Percentiles rank a stretch among this genome's conserved stretches.
phyloP scores from a whole-genome alignment of 176 grass and related monocot genomes.

The Raddia distichophylla region DNA sequence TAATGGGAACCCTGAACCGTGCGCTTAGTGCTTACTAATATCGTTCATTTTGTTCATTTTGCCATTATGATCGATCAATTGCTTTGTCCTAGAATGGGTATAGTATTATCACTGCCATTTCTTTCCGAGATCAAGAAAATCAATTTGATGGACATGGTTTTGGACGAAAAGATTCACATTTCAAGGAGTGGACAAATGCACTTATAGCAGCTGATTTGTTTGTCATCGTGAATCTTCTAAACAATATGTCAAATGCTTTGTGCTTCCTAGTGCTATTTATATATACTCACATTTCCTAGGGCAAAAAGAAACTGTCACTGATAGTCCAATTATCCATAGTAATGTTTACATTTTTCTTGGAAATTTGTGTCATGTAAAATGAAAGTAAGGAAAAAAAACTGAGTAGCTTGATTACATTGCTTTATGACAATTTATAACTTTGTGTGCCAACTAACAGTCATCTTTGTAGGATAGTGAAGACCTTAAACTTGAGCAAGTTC shows the following conservation, averaged over 20 bases:
- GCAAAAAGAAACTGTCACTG: background rate
- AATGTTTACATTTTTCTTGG: background rate
- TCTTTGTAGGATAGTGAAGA: slow-evolving; percentile 61
- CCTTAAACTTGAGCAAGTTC: slow-evolving; percentile 58
- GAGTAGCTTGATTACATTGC: background rate
- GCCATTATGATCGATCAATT: background rate
- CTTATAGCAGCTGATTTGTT: background rate
- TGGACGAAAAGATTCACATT: background rate
- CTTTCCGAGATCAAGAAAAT: background rate
- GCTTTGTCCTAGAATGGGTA: background rate
- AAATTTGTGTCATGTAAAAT: background rate
- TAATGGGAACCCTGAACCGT: background rate
- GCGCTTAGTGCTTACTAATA: background rate
- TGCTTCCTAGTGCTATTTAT: slow-evolving; percentile 5
- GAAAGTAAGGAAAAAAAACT: no score
- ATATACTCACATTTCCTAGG: background rate
- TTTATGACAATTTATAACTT: background rate
- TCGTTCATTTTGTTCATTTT: background rate
- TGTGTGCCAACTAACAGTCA: background rate
- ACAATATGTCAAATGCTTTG: background rate
- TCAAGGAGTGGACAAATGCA: background rate
- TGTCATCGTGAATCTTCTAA: background rate
- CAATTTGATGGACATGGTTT: background rate
- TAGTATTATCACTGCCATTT: background rate
- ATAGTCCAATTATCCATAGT: background rate